Conservation (phyloP, 257 asterid species). For the Solanum pennellii region DNA sequence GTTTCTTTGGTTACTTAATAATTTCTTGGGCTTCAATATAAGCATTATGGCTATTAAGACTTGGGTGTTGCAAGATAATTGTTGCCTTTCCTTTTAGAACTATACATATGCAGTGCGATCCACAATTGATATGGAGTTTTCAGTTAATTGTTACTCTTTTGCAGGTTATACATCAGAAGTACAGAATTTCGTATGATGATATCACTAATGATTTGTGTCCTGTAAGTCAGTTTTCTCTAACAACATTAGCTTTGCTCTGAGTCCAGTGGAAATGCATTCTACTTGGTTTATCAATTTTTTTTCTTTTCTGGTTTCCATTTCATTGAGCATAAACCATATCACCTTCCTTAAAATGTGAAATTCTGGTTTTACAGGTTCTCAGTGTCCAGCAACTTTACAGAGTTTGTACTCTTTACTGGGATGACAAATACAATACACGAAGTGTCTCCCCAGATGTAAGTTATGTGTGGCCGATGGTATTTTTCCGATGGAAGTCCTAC, state of each 20-base stretch:
- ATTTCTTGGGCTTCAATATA: background rate
- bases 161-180: constrained; percentile 97
- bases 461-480: background rate
- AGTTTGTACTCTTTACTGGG: constrained; percentile 85
- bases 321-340: background rate
- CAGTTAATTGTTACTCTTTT: background rate
- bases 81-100: background rate
- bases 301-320: background rate
- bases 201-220: constrained; percentile 91
- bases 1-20: background rate
- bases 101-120: background rate
- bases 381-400: constrained; percentile 96
- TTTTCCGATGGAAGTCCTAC: background rate
- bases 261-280: background rate
- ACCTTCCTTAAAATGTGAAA: background rate
- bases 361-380: constrained; percentile 50
- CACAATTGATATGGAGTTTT: background rate
- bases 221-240: constrained; percentile 35
- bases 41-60: background rate
- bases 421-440: too few species aligned
- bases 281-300: background rate
- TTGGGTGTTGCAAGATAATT: background rate
- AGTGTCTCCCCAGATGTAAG: constrained; percentile 94
- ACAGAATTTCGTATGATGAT: constrained; percentile 88
- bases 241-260: background rate